phyloP scores from a whole-genome alignment of 768 basidiomycete genomes.

The Trametes meyenii region DNA sequence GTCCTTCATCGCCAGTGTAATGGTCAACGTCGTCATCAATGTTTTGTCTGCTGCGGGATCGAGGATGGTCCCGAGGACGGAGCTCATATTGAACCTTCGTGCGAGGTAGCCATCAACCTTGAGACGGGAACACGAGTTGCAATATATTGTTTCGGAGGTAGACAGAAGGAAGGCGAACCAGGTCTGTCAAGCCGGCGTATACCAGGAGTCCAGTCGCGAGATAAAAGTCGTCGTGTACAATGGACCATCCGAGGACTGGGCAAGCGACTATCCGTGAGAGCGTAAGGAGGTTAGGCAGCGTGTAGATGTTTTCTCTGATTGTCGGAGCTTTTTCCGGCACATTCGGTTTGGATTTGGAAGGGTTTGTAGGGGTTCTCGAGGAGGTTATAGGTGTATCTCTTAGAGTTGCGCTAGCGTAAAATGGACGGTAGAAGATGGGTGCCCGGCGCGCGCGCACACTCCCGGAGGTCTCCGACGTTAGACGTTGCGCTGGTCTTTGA shows the following conservation, averaged over 20 bases:
- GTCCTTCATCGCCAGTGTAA: constrained; percentile 81
- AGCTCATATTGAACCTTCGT: constrained; percentile 79
- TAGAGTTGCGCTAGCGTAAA: neutral
- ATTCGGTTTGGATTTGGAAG: neutral
- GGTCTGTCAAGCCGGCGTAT: constrained; percentile 91
- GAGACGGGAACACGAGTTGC: constrained; percentile 10
- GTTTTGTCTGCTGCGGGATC: constrained; percentile 98
- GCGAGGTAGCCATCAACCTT: constrained; percentile 94
- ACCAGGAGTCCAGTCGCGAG: constrained; percentile 83
- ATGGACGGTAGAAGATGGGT: neutral
- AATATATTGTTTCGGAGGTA: constrained; percentile 3
- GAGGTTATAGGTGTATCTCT: neutral
- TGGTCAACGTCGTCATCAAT: constrained; percentile 90
- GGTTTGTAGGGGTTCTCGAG: neutral
- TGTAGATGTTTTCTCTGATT: constrained; percentile 84
- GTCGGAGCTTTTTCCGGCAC: neutral
- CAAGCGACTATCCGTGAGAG: constrained; percentile 85
- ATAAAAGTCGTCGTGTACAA: constrained; percentile 77
- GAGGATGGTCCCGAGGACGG: constrained; percentile 93
- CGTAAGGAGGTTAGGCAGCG: constrained; percentile 89
- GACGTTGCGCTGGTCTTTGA: no score
- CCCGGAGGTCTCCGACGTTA: no score
- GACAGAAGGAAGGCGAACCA: constrained; percentile 55
- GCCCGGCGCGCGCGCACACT: neutral
- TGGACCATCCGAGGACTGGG: constrained; percentile 89